Percentiles rank a stretch among this genome's conserved stretches.
Evolutionary conservation across 1,139 yeast genomes (phyloP).

Genomic region (Lodderomyces beijingensis): DNA sequence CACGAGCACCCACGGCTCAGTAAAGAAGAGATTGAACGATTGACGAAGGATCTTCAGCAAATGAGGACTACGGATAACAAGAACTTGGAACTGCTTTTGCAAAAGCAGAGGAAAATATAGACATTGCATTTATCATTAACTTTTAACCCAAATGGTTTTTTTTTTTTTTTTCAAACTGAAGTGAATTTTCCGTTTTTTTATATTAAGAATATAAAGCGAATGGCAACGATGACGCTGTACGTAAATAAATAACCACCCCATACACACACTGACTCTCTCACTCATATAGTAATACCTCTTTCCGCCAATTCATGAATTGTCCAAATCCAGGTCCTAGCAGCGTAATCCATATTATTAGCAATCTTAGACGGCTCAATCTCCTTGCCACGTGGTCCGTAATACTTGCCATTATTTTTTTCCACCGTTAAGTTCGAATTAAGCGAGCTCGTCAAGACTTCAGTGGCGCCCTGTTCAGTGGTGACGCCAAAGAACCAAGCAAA

Average conservation of each 20-base stretch:
- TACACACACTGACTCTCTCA: no score
- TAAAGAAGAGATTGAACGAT: constrained; percentile 8
- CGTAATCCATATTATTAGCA: constrained; percentile 57
- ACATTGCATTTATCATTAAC: no score
- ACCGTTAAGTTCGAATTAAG: constrained; percentile 48
- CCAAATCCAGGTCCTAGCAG: constrained; percentile 83
- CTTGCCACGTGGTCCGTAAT: constrained; percentile 57
- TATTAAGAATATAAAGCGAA: constrained; percentile 3
- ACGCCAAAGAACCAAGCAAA: constrained; percentile 71
- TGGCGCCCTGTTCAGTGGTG: constrained; percentile 65
- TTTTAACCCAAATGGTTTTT: no score
- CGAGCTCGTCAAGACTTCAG: constrained; percentile 62
- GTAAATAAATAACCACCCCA: no score
- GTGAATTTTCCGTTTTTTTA: no score
- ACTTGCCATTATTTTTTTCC: constrained; percentile 64
- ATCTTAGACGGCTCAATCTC: constrained; percentile 52
- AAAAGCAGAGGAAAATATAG: neutral
- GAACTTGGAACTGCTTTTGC: constrained; percentile 7
- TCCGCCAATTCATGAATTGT: constrained; percentile 58
- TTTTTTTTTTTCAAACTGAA: no score
- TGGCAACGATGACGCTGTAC: neutral
- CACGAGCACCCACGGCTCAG: constrained; percentile 4
- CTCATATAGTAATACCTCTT: constrained; percentile 36
- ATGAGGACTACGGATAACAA: constrained; percentile 7
- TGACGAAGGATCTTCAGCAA: constrained; percentile 7